Base-by-base conservation (phyloP, 1,284 basidiomycete genomes). In the Lignosus rhinocerotis region DNA sequence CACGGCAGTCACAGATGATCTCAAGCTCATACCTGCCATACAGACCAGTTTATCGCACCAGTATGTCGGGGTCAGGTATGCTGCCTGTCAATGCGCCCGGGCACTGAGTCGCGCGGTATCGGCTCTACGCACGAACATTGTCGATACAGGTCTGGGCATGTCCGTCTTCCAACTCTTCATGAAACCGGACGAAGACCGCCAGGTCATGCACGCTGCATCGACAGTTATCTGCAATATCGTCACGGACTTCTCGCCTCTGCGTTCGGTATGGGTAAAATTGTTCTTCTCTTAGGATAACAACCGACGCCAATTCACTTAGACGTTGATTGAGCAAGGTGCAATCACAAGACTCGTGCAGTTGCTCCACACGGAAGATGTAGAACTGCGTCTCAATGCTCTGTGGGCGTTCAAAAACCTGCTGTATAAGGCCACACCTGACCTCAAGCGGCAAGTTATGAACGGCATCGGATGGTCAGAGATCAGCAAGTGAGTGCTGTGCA, bases 331-430 rank as follows among this genome's bases (percentile, higher is more conserved):
- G 30, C 76, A 86, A 56, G 89, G 88, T 0, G 76, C 90, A 0
- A 76, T 94, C 47, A 73, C 79, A 1, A 74, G 90, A 1, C 74
- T 94, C 4, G 81, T 87, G 32, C 75, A 82, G 43, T 74, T 93
- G 3, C 73, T 85, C 1, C 67, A 74, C 19, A 77, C 76, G 2
- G 76, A 77, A 0, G 85, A 92, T 61, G 75, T 80, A 12, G 78
- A 79, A 0, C 75, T 94, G 9, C 76, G 83, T 11, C 69, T 88
- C 43, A 92, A 86, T 62, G 85, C 88, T 0, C 70, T 94, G 11
- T 94, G 93, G 92, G 87, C 87, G 0, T 74, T 94, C 49, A 93
- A 92, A 72, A 95, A 94, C 68, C 67, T 92, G 17, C 69, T 91
- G 6, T 82, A 82, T 69, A 88, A 87, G 67, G 84, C 85, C 30